Evolutionary conservation across 2,329 filamentous ascomycete species (phyloP).

Genomic region (Aspergillus uvarum): DNA sequence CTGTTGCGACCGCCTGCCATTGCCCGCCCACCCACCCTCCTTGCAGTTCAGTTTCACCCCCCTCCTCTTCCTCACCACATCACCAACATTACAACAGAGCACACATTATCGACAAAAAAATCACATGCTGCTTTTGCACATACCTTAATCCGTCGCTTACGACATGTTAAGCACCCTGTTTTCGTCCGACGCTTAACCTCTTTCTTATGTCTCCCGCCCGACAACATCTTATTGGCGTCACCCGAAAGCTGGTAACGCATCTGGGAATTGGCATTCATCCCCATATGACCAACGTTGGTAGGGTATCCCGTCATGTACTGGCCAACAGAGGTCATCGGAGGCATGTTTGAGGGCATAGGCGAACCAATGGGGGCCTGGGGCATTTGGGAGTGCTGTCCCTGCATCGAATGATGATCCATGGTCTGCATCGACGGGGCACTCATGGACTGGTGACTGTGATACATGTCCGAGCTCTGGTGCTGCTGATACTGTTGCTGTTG

Average conservation of each 20-base stretch:
- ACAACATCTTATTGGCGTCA: slow-evolving; percentile 56
- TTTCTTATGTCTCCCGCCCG: slow-evolving; percentile 64
- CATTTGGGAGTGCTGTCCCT: slow-evolving; percentile 34
- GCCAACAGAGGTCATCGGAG: slow-evolving; percentile 54
- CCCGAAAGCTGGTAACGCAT: slow-evolving; percentile 55
- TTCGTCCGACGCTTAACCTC: slow-evolving; percentile 75
- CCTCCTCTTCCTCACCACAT: background rate
- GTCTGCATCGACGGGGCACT: slow-evolving; percentile 20
- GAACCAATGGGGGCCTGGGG: slow-evolving; percentile 51
- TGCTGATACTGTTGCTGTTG: slow-evolving; percentile 30
- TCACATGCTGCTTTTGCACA: slow-evolving; percentile 27
- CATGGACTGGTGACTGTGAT: slow-evolving; percentile 30
- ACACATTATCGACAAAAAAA: background rate
- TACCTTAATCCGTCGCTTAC: slow-evolving; percentile 72
- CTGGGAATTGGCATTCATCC: slow-evolving; percentile 44
- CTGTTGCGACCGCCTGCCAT: slow-evolving; percentile 2
- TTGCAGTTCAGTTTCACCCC: background rate
- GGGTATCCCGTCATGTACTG: slow-evolving; percentile 54
- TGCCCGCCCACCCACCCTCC: slow-evolving; percentile 2
- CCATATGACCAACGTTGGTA: slow-evolving; percentile 32
- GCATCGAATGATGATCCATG: slow-evolving; percentile 23
- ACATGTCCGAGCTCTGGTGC: slow-evolving; percentile 35
- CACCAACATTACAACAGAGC: background rate
- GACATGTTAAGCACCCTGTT: slow-evolving; percentile 67
- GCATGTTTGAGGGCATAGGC: slow-evolving; percentile 55